Evolutionary conservation across 164 flowering plant genomes (phyloP).

Genomic region (Chimonanthus praecox): DNA sequence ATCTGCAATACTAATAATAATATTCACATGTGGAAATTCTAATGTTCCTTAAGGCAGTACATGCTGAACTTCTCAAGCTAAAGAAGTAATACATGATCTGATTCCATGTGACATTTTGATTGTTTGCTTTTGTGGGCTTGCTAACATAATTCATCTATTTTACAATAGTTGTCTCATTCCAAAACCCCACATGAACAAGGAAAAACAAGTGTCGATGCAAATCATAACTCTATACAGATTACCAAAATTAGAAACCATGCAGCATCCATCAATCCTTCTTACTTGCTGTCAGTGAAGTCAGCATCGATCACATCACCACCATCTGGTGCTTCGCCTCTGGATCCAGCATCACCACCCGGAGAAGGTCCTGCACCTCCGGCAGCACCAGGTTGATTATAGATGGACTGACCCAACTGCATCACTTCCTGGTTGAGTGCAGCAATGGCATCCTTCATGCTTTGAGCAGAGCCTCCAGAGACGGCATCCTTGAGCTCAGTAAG

Average conservation of each 20-base stretch:
- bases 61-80: too few relatives aligned
- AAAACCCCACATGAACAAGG: background rate
- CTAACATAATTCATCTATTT: background rate
- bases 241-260: background rate
- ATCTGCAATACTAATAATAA: too few relatives aligned
- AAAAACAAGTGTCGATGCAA: background rate
- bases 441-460: conserved; percentile 66
- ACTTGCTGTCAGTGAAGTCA: conserved; percentile 18
- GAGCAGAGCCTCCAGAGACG: conserved; percentile 51
- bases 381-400: conserved; percentile 64
- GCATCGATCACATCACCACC: conserved; percentile 67
- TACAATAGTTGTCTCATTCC: background rate
- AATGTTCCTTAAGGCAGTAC: too few relatives aligned
- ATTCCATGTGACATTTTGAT: background rate
- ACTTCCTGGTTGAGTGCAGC: conserved; percentile 74
- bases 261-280: background rate
- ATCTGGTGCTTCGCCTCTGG: conserved; percentile 40
- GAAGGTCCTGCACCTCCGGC: conserved; percentile 38
- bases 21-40: too few relatives aligned
- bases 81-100: too few relatives aligned
- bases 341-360: conserved; percentile 39
- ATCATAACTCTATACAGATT: background rate
- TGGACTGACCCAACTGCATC: conserved; percentile 76
- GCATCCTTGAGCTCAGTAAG: conserved; percentile 64
- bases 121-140: conserved; percentile 1